Conservation (phyloP, 1,139 yeast genomes). For the Geotrichum australiense region DNA sequence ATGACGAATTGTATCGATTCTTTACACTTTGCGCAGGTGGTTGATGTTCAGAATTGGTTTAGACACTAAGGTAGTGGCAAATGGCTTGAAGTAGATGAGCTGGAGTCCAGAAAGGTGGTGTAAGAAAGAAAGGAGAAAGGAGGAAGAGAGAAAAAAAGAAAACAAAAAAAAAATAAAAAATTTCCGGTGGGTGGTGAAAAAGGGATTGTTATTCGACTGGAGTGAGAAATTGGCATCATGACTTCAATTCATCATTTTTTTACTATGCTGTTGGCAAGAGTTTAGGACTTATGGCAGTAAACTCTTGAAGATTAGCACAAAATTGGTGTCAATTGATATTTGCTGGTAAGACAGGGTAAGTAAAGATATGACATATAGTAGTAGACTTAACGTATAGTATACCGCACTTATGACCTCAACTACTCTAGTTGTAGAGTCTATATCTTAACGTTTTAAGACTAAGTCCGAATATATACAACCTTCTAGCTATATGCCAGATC, state of each 20-base stretch:
- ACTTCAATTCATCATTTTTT: not conserved
- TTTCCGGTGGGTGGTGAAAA: not conserved
- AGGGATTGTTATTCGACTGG: no score
- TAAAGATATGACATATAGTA: no score
- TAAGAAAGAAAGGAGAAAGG: not conserved
- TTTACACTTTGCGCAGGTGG: no score
- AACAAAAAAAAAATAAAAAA: conserved; percentile 2
- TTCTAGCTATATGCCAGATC: no score
- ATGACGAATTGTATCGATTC: no score
- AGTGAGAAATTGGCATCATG: conserved; percentile 1
- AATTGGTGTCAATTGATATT: not conserved
- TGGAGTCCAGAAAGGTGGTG: not conserved
- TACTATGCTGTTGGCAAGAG: not conserved
- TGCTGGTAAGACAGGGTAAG: not conserved
- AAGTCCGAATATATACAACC: no score
- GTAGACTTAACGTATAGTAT: no score
- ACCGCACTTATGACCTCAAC: no score
- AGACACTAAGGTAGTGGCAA: not conserved
- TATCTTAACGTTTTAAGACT: no score
- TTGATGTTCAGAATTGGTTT: not conserved
- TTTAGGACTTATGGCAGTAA: not conserved
- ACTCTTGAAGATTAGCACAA: not conserved
- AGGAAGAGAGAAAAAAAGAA: not conserved
- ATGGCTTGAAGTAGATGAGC: not conserved
- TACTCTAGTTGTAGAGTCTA: no score